A percentile compares a stretch with the other conserved stretches of the same genome.
phyloP scores from a whole-genome alignment of 2,329 filamentous ascomycete genomes.

The Tricladium varicosporioides region DNA sequence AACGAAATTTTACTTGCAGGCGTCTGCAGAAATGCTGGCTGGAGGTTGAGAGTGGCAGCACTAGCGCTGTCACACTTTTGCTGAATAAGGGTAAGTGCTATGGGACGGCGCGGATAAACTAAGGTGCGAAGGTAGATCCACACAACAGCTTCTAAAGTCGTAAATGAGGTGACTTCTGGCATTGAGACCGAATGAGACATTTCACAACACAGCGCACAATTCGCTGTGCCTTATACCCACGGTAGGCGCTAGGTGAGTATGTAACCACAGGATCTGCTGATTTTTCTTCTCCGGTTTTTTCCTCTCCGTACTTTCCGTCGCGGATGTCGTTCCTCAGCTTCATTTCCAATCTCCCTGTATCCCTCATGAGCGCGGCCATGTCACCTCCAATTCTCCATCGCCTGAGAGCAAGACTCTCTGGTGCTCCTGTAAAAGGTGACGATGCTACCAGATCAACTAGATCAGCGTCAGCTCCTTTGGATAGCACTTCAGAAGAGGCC shows the following conservation, averaged over 20 bases:
- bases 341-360: constrained; percentile 16
- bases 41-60: background rate
- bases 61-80: background rate
- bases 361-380: constrained; percentile 11
- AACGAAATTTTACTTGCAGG: background rate
- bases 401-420: constrained; percentile 11
- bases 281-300: background rate
- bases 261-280: constrained; percentile 3
- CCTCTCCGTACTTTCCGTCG: background rate
- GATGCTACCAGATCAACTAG: constrained; percentile 2
- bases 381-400: constrained; percentile 17
- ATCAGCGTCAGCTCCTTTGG: constrained; percentile 7
- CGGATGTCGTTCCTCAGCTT: constrained; percentile 17
- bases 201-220: constrained; percentile 2
- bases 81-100: background rate
- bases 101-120: background rate
- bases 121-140: background rate
- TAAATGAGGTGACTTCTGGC: background rate
- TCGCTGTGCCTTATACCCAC: background rate
- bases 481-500: constrained; percentile 14
- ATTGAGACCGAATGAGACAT: background rate
- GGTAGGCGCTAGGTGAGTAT: constrained; percentile 1
- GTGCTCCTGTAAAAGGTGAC: background rate
- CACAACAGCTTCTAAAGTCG: background rate
- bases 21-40: background rate